Evolutionary conservation across 352 stramenopile species (phyloP).

Genomic region (Globisporangium mamillatum): DNA sequence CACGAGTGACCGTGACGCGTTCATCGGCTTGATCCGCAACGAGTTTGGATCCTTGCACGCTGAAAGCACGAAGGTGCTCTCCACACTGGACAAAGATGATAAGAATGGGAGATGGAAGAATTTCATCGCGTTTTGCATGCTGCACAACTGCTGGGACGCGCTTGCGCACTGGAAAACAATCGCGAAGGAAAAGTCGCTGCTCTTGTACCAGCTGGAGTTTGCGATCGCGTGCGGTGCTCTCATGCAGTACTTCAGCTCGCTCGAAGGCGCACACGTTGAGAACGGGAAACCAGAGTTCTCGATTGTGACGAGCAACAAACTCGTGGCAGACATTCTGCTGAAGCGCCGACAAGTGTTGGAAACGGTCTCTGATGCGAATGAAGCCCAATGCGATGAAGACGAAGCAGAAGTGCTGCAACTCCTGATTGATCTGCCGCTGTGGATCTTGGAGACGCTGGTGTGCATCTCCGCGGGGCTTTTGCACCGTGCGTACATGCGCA

Average conservation of each 20-base stretch:
- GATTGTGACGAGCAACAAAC: slow-evolving; percentile 31
- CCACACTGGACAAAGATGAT: slow-evolving; percentile 9
- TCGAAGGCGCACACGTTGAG: slow-evolving; percentile 18
- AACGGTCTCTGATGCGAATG: slow-evolving; percentile 5
- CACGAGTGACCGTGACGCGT: slow-evolving; percentile 30
- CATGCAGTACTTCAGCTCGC: slow-evolving; percentile 44
- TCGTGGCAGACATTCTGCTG: slow-evolving; percentile 43
- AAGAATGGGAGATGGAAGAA: slow-evolving; percentile 29
- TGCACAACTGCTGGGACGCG: slow-evolving; percentile 54
- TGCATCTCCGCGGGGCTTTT: slow-evolving; percentile 64
- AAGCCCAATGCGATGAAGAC: slow-evolving; percentile 17
- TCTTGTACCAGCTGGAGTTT: slow-evolving; percentile 41
- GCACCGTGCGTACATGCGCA: slow-evolving; percentile 70
- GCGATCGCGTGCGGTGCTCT: slow-evolving; percentile 39
- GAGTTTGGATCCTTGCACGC: slow-evolving; percentile 18
- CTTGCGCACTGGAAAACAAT: slow-evolving; percentile 38
- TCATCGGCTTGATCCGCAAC: slow-evolving; percentile 31
- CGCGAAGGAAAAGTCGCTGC: slow-evolving; percentile 19
- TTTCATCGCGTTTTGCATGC: slow-evolving; percentile 51
- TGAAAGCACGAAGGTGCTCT: neutral
- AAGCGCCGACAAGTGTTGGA: slow-evolving; percentile 37
- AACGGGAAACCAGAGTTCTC: slow-evolving; percentile 10
- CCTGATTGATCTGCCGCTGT: slow-evolving; percentile 57
- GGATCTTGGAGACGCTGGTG: slow-evolving; percentile 66
- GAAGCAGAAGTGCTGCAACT: slow-evolving; percentile 23